Percentiles rank a stretch among this genome's conserved stretches.
These are phyloP conservation scores for Aspergillus unguis DNA, from an alignment of 2,329 filamentous ascomycete genomes.

Conservation along the genomic window DNA sequence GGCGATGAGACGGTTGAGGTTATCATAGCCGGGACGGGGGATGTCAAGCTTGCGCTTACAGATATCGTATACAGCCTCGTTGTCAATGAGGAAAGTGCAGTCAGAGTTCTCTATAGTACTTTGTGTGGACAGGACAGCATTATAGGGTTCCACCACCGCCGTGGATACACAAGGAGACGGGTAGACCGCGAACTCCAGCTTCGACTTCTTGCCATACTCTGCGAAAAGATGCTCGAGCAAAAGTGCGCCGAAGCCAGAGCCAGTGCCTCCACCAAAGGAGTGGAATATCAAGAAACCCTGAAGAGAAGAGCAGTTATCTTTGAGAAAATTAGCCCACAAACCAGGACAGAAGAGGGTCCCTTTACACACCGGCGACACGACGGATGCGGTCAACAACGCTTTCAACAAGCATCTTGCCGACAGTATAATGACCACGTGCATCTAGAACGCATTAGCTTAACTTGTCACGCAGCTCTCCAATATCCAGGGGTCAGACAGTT, in stretches of 20 bases:
- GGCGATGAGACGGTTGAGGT: slow-evolving; percentile 63
- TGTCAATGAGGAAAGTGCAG: slow-evolving; percentile 66
- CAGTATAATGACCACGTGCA: slow-evolving; percentile 66
- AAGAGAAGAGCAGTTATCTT: slow-evolving; percentile 64
- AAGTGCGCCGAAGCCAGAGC: slow-evolving; percentile 64
- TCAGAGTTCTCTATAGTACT: slow-evolving; percentile 66
- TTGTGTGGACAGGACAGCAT: slow-evolving; percentile 54
- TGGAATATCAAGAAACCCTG: slow-evolving; percentile 68
- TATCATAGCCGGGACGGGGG: slow-evolving; percentile 60
- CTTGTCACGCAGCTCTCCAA: neutral
- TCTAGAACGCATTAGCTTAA: slow-evolving; percentile 39
- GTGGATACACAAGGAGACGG: slow-evolving; percentile 62
- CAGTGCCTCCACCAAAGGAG: slow-evolving; percentile 65
- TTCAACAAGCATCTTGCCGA: slow-evolving; percentile 65
- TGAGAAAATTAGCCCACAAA: neutral
- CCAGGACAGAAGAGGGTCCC: neutral
- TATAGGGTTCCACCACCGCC: slow-evolving; percentile 67
- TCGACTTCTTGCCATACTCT: slow-evolving; percentile 66
- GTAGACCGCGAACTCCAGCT: slow-evolving; percentile 65
- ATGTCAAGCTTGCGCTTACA: slow-evolving; percentile 64
- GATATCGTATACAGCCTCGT: slow-evolving; percentile 67
- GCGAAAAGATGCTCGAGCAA: slow-evolving; percentile 61
- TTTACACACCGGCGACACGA: slow-evolving; percentile 55
- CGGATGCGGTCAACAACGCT: slow-evolving; percentile 62
- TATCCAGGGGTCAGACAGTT: slow-evolving; percentile 51